Conservation (phyloP, 2,329 filamentous ascomycete genomes). For the Aspergillus pseudoviridinutans region DNA sequence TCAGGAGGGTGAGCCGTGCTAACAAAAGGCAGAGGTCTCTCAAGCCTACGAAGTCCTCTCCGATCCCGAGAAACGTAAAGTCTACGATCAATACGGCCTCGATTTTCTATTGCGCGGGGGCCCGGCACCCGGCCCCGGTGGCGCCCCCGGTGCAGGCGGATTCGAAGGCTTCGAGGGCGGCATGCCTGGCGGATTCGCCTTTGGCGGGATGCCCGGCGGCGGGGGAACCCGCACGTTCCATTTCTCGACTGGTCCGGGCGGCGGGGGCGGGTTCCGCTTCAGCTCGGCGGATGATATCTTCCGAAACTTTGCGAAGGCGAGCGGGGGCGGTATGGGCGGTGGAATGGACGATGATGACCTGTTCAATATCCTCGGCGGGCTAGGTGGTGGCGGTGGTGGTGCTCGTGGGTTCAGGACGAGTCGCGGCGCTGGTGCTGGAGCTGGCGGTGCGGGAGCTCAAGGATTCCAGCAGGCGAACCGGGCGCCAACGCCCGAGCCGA, state of each 20-base stretch:
- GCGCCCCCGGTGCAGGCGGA: constrained; percentile 48
- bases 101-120: constrained; percentile 87
- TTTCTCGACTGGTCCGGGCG: constrained; percentile 49
- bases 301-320: constrained; percentile 69
- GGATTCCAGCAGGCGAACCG: constrained; percentile 31
- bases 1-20: background rate
- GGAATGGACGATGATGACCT: constrained; percentile 55
- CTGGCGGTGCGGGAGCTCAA: background rate
- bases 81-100: constrained; percentile 90
- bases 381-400: constrained; percentile 38
- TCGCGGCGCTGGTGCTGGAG: constrained; percentile 16
- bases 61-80: constrained; percentile 93
- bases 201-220: constrained; percentile 50
- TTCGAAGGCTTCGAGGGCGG: constrained; percentile 59
- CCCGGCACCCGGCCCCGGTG: constrained; percentile 60
- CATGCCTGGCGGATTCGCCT: constrained; percentile 52
- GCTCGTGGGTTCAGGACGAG: constrained; percentile 29
- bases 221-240: constrained; percentile 46
- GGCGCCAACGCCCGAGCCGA: constrained; percentile 71
- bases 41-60: constrained; percentile 98
- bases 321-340: constrained; percentile 47
- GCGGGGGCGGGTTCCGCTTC: constrained; percentile 73
- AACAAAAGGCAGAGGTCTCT: constrained; percentile 63
- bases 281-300: constrained; percentile 82
- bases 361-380: constrained; percentile 47